Evolutionary conservation across 495 filamentous ascomycete genomes (phyloP), one percentile per base, ranked within the genome.

Genomic region (Trichocladium antarcticum): DNA sequence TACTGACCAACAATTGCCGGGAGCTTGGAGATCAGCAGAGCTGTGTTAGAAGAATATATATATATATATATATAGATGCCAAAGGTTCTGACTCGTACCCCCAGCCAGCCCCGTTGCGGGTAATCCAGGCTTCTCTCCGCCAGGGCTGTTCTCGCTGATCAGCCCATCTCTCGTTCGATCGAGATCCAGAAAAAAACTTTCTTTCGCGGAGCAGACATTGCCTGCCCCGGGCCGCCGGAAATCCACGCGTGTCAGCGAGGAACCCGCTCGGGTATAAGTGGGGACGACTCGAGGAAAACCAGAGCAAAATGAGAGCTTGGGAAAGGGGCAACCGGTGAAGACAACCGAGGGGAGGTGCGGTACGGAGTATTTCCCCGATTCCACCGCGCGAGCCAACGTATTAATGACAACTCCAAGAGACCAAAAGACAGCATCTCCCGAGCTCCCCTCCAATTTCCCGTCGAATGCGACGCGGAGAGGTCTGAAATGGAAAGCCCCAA

Each of bases 371-470:
- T n/a, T n/a, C n/a, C n/a, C n/a, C n/a, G n/a, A n/a, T n/a, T n/a
- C n/a, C n/a, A n/a, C n/a, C n/a, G n/a, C n/a, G n/a, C n/a, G n/a
- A n/a, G n/a, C n/a, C n/a, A n/a, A n/a, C n/a, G n/a, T n/a, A n/a
- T n/a, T n/a, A 14, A 32, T 8, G 24, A 3, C 24, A 27, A 27
- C 8, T 27, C 24, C 24, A 27, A 27, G n/a, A n/a, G n/a, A n/a
- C n/a, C n/a, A n/a, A n/a, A n/a, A n/a, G n/a, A n/a, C n/a, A n/a
- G n/a, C n/a, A n/a, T 29, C 27, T 29, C 27, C 27, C 10, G 27
- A 29, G 27, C 32, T 40, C 53, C 42, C 53, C 53, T 55, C 34
- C 53, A 55, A 55, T 55, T 50, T 55, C 53, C 47, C 51, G 29
- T 19, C 19, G 27, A 35, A 29, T 48, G 34, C 39, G 46, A 7